phyloP scores from a whole-genome alignment of 768 basidiomycete genomes.

The Boletus huronensis region DNA sequence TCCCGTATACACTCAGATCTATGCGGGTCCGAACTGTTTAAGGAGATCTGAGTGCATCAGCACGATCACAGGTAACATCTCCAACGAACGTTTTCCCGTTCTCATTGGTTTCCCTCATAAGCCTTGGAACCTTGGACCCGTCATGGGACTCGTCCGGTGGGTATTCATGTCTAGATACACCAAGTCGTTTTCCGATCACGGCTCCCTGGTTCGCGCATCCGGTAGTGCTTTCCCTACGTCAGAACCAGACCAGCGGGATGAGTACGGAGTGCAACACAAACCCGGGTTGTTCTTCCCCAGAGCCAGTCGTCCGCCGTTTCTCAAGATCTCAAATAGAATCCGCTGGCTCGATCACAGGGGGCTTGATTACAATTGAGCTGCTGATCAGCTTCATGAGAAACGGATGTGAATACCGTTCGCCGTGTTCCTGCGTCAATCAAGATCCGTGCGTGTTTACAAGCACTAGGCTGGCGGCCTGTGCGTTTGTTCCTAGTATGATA shows the following conservation, averaged over 20 bases:
- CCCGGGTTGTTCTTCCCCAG: constrained; percentile 22
- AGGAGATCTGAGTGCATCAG: background rate
- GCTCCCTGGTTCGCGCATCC: background rate
- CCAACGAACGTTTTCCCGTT: background rate
- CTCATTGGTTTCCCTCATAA: background rate
- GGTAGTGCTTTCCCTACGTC: constrained; percentile 2
- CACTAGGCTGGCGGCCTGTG: background rate
- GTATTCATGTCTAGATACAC: background rate
- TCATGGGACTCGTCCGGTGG: constrained; percentile 4
- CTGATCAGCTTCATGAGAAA: constrained; percentile 21
- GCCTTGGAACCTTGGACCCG: background rate
- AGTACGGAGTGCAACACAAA: constrained; percentile 31
- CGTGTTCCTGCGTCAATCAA: constrained; percentile 6
- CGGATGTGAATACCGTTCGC: constrained; percentile 18
- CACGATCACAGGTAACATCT: background rate
- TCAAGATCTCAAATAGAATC: background rate
- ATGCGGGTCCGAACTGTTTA: constrained; percentile 5
- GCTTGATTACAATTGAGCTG: background rate
- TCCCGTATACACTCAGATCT: background rate
- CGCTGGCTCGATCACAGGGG: background rate
- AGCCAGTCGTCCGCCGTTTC: background rate
- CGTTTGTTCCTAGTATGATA: constrained; percentile 18
- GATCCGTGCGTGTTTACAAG: constrained; percentile 36
- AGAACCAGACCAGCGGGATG: constrained; percentile 23
- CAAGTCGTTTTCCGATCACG: background rate